Evolutionary conservation across 768 basidiomycete genomes (phyloP), one percentile per base, ranked within the genome.

Genomic region (Kwoniella heveanensis): DNA sequence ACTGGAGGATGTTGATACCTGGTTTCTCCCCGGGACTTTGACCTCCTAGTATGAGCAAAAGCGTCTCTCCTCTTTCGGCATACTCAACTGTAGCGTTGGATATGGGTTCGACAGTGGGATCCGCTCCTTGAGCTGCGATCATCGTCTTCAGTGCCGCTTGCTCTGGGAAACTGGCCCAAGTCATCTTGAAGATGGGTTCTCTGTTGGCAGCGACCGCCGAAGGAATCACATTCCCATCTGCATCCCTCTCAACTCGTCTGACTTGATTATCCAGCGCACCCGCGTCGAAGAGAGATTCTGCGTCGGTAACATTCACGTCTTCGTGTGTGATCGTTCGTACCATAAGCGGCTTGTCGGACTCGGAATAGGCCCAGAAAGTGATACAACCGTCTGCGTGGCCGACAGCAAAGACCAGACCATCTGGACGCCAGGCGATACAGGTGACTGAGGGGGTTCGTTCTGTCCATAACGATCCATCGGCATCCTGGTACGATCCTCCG

Each of bases 141-240:
- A 78, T 49, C 17, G 64, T 60, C 22, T 60, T 65, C 57, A 80
- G 60, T 19, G 60, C 61, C 2, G 77, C 49, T 46, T 74, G 86
- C 71, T 88, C 87, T 0, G 87, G 82, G 77, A 88, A 91, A 0
- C 85, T 85, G 60, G 88, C 89, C 92, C 92, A 96, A 0, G 88
- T 82, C 5, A 94, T 82, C 75, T 90, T 92, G 83, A 90, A 92
- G 32, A 96, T 85, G 3, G 92, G 90, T 71, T 93, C 91, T 68
- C 87, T 75, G 22, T 79, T 72, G 9, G 71, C 71, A 53, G 32
- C 62, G 13, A 68, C 61, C 3, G 71, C 73, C 25, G 69, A 61
- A n/a, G 53, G 55, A 9, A 69, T 59, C 1, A 57, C 49, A 6
- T 59, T 71, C 0, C 70, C 70, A 22, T 69, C 68, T 19, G 54